Evolutionary conservation across 129 eudicot genomes (phyloP).

Genomic region (Arctium minus): DNA sequence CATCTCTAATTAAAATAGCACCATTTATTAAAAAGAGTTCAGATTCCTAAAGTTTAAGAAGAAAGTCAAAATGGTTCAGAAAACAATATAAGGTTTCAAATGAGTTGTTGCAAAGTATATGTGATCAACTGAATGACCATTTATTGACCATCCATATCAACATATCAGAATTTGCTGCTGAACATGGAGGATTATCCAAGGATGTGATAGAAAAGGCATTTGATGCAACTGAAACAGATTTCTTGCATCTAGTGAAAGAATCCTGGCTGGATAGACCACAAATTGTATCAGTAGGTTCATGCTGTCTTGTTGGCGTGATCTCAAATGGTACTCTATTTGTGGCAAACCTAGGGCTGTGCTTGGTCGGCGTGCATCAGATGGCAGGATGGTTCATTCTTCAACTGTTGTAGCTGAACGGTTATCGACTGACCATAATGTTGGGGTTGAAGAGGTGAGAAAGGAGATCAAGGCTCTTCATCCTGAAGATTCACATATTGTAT

Average conservation of each 20-base stretch:
- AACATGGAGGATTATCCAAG: constrained; percentile 59
- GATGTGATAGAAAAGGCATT: constrained; percentile 59
- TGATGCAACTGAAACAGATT: constrained; percentile 56
- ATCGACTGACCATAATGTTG: constrained; percentile 71
- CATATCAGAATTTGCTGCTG: constrained; percentile 46
- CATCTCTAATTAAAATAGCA: neutral
- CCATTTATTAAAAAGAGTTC: neutral
- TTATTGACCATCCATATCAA: neutral
- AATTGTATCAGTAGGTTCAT: constrained; percentile 63
- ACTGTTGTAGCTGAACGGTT: constrained; percentile 60
- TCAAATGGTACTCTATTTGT: constrained; percentile 57
- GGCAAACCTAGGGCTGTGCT: constrained; percentile 72
- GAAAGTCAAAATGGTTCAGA: neutral
- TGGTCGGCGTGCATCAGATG: constrained; percentile 41
- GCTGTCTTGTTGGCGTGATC: constrained; percentile 68
- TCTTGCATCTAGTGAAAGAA: constrained; percentile 46
- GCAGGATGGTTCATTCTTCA: constrained; percentile 31
- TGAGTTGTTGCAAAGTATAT: neutral
- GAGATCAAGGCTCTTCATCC: constrained; percentile 77
- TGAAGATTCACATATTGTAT: constrained; percentile 62
- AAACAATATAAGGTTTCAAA: neutral
- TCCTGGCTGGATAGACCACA: constrained; percentile 60
- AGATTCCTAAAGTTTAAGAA: neutral
- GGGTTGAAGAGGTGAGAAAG: constrained; percentile 59
- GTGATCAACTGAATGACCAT: neutral